phyloP scores from a whole-genome alignment of 495 filamentous ascomycete species.

The Monascus purpureus region DNA sequence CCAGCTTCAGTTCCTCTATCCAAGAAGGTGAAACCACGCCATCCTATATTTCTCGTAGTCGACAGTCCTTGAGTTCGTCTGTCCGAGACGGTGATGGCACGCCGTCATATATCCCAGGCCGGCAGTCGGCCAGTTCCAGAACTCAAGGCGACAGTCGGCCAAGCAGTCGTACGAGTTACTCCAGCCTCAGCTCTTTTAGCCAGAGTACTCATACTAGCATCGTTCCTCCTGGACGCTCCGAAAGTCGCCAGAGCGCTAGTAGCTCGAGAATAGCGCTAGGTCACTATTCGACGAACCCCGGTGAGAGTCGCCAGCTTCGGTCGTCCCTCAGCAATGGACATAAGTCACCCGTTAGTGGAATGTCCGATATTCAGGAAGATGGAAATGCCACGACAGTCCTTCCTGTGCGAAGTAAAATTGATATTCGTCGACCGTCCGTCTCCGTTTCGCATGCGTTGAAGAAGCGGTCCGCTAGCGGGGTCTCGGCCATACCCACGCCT shows the following conservation, averaged over 20 bases:
- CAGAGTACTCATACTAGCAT: slow-evolving; percentile 23
- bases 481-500: slow-evolving; percentile 35
- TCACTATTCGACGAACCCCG: slow-evolving; percentile 33
- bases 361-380: slow-evolving; percentile 33
- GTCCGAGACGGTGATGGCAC: slow-evolving; percentile 30
- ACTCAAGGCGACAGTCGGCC: slow-evolving; percentile 31
- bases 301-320: slow-evolving; percentile 31
- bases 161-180: slow-evolving; percentile 31
- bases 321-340: slow-evolving; percentile 33
- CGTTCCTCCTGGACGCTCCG: slow-evolving; percentile 29
- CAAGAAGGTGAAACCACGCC: slow-evolving; percentile 31
- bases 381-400: slow-evolving; percentile 22
- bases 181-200: slow-evolving; percentile 30
- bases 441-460: slow-evolving; percentile 21
- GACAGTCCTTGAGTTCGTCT: slow-evolving; percentile 43
- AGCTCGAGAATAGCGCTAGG: slow-evolving; percentile 49
- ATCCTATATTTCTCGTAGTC: slow-evolving; percentile 28
- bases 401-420: slow-evolving; percentile 15
- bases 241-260: slow-evolving; percentile 55
- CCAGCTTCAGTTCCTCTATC: slow-evolving; percentile 43
- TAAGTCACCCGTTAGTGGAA: slow-evolving; percentile 17
- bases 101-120: slow-evolving; percentile 31
- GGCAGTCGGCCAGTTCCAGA: slow-evolving; percentile 37
- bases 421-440: slow-evolving; percentile 23
- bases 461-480: slow-evolving; percentile 40